These are phyloP conservation scores for Aphanoascus verrucosus DNA, from an alignment of 2,329 filamentous ascomycete species.

Conservation along the genomic window DNA sequence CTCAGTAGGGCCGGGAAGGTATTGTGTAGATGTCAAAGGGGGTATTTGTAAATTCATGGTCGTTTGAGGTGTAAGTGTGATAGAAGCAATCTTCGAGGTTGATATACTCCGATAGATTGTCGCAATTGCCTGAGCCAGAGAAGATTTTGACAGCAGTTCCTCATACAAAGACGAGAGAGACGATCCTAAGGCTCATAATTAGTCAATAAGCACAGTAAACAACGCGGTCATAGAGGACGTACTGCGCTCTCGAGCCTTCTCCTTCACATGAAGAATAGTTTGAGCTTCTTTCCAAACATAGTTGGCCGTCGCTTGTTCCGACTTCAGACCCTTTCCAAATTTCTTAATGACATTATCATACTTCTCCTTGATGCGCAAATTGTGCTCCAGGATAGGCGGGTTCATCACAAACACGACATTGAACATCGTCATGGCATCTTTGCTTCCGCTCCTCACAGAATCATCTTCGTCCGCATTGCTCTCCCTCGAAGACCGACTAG, in stretches of 20 bases:
- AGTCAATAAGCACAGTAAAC: neutral
- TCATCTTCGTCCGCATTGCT: slow-evolving; percentile 1
- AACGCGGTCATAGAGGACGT: slow-evolving; percentile 4
- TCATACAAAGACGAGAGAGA: slow-evolving; percentile 32
- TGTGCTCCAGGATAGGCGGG: slow-evolving; percentile 65
- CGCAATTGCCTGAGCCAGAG: slow-evolving; percentile 69
- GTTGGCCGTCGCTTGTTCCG: slow-evolving; percentile 77
- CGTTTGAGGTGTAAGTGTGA: slow-evolving; percentile 57
- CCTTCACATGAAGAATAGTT: slow-evolving; percentile 66
- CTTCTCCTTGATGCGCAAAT: slow-evolving; percentile 61
- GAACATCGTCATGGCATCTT: slow-evolving; percentile 83
- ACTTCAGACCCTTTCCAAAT: slow-evolving; percentile 83
- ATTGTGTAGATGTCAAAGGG: slow-evolving; percentile 55
- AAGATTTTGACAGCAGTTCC: slow-evolving; percentile 50
- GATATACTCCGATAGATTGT: slow-evolving; percentile 74
- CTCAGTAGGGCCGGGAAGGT: slow-evolving; percentile 59
- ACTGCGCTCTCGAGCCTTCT: slow-evolving; percentile 60
- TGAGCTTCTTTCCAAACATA: slow-evolving; percentile 91
- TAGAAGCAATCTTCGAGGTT: slow-evolving; percentile 72
- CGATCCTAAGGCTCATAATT: slow-evolving; percentile 20
- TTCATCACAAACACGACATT: slow-evolving; percentile 89
- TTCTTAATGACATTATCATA: slow-evolving; percentile 86
- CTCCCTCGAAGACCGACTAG: slow-evolving; percentile 2
- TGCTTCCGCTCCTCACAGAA: slow-evolving; percentile 24
- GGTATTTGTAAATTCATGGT: slow-evolving; percentile 55